Conservation (phyloP, 139 green algal species). For the Closterium sp. region DNA sequence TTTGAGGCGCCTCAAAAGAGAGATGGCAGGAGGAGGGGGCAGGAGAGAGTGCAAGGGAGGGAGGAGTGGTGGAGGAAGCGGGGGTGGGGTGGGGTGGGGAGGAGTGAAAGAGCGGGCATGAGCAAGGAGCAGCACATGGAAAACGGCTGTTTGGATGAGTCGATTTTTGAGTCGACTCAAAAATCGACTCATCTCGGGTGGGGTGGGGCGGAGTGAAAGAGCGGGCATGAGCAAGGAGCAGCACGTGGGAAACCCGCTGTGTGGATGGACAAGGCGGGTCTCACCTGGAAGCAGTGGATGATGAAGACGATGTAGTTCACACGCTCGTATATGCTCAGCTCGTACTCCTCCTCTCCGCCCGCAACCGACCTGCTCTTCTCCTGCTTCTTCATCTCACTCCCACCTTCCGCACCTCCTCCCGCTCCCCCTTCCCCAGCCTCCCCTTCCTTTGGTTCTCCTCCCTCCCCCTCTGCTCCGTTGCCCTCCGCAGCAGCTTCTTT, state of each 20-base stretch:
- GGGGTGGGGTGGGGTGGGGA: slow-evolving; percentile 67
- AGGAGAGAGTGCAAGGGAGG: background rate
- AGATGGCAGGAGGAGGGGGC: no score
- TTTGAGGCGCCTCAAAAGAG: no score
- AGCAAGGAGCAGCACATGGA: slow-evolving; percentile 81
- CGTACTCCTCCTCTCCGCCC: background rate
- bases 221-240: slow-evolving; percentile 78
- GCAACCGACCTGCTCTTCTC: background rate
- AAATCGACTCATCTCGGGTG: no score
- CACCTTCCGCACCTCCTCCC: background rate
- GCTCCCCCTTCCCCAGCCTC: background rate
- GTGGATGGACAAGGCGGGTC: no score
- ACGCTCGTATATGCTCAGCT: slow-evolving; percentile 66
- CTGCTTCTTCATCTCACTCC: background rate
- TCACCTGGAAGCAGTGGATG: slow-evolving; percentile 81
- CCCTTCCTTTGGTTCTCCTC: background rate
- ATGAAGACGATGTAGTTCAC: slow-evolving; percentile 81
- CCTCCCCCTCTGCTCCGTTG: no score
- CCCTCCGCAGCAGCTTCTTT: no score
- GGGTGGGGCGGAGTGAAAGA: no score
- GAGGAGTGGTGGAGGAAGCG: slow-evolving; percentile 51
- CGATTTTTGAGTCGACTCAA: no score
- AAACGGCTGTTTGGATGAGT: no score
- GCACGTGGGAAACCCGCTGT: slow-evolving; percentile 86
- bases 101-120: no score